These are phyloP conservation scores for Porphyrellus cyaneotinctus DNA, from an alignment of 768 basidiomycete species.

Conservation along the genomic window DNA sequence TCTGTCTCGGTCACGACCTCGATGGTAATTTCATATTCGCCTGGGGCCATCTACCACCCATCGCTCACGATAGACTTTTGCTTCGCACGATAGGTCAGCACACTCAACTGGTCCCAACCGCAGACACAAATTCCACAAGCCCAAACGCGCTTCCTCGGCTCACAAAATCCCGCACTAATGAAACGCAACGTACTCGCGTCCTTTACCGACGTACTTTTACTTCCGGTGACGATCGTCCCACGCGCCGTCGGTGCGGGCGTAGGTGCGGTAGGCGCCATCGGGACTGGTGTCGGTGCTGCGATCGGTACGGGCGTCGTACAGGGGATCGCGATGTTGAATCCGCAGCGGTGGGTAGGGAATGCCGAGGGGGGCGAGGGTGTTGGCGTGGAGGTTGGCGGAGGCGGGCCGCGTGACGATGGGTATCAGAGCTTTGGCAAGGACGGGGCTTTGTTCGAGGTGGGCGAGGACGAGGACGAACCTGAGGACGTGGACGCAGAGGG, in stretches of 20 bases:
- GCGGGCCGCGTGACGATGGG: constrained; percentile 1
- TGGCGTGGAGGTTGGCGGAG: not conserved
- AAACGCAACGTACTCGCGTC: constrained; percentile 92
- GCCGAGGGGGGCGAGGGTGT: not conserved
- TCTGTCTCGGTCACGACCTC: constrained; percentile 31
- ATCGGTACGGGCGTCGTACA: constrained; percentile 75
- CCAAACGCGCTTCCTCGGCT: constrained; percentile 65
- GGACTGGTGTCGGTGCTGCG: constrained; percentile 57
- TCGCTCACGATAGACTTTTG: not conserved
- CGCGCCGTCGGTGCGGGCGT: constrained; percentile 72
- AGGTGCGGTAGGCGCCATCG: constrained; percentile 61
- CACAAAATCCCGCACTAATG: constrained; percentile 85
- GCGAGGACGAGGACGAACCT: constrained; percentile 36
- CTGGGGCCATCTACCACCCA: not conserved
- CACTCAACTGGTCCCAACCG: constrained; percentile 3
- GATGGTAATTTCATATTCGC: constrained; percentile 33
- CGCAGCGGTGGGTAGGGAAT: constrained; percentile 73
- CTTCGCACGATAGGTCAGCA: constrained; percentile 3
- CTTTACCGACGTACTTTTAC: constrained; percentile 82
- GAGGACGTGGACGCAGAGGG: constrained; percentile 4
- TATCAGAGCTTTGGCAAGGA: constrained; percentile 27
- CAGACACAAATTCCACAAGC: constrained; percentile 1
- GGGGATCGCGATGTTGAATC: constrained; percentile 87
- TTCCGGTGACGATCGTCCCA: constrained; percentile 96
- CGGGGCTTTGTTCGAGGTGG: constrained; percentile 50